A percentile compares a stretch with the other conserved stretches of the same genome.
Conservation (phyloP, 2,329 filamentous ascomycete genomes). For the Monilinia fructicola region DNA sequence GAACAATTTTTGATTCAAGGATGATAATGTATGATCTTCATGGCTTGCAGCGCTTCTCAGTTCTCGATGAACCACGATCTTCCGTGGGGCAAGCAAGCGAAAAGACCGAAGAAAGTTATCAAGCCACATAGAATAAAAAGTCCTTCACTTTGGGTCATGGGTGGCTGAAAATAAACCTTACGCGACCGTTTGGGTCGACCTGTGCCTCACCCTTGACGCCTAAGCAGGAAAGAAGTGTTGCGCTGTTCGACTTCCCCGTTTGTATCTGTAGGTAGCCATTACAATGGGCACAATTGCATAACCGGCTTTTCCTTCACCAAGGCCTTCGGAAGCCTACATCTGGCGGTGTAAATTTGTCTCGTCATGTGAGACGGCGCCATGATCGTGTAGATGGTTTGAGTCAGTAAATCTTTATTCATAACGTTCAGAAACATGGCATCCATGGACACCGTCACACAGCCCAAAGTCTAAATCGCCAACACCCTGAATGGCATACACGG, state of each 20-base stretch:
- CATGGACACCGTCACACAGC: slow-evolving; percentile 8
- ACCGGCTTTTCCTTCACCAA: slow-evolving; percentile 24
- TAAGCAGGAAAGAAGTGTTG: slow-evolving; percentile 35
- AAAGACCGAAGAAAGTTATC: slow-evolving; percentile 23
- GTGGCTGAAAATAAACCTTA: slow-evolving; percentile 21
- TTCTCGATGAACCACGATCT: slow-evolving; percentile 41
- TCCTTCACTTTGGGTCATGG: slow-evolving; percentile 20
- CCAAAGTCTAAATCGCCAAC: slow-evolving; percentile 2
- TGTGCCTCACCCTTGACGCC: slow-evolving; percentile 31
- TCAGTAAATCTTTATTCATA: slow-evolving; percentile 18
- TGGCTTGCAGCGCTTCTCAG: slow-evolving; percentile 39
- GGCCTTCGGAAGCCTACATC: slow-evolving; percentile 36
- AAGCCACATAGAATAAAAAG: slow-evolving; percentile 30
- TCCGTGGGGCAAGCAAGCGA: slow-evolving; percentile 32
- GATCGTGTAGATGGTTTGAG: slow-evolving; percentile 21
- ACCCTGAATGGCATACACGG: slow-evolving; percentile 12
- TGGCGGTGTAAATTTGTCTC: slow-evolving; percentile 37
- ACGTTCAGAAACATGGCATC: slow-evolving; percentile 18
- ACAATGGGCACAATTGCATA: slow-evolving; percentile 20
- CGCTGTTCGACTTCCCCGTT: slow-evolving; percentile 32
- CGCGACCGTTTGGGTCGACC: slow-evolving; percentile 24
- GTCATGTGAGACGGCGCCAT: slow-evolving; percentile 33
- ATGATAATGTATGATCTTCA: slow-evolving; percentile 37
- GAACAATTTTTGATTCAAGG: slow-evolving; percentile 18
- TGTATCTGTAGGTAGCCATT: slow-evolving; percentile 28